Percentiles rank a stretch among this genome's conserved stretches.
Evolutionary conservation across 805 yeast species (phyloP).

Genomic region (Ogataea ramenticola): DNA sequence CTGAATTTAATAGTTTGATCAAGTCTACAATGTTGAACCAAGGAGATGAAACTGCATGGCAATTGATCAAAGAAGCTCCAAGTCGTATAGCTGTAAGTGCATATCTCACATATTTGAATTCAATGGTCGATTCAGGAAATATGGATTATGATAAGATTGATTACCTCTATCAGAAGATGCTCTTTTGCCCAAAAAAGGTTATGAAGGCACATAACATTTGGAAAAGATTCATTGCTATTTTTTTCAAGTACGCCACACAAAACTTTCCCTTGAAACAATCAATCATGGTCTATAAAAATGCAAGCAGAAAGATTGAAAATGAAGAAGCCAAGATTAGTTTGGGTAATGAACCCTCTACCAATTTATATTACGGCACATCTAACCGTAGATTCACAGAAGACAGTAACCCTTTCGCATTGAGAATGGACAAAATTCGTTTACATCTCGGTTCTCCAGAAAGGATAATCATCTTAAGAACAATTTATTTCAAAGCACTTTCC

Average conservation of each 20-base stretch:
- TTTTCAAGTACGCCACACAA: slow-evolving; percentile 24
- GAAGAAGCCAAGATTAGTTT: too few species aligned
- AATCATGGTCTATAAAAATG: slow-evolving; percentile 15
- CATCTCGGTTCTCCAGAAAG: slow-evolving; percentile 9
- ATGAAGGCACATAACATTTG: slow-evolving; percentile 13
- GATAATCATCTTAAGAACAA: slow-evolving; percentile 19
- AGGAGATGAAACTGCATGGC: slow-evolving; percentile 19
- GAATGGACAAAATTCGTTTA: slow-evolving; percentile 17
- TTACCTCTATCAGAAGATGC: slow-evolving; percentile 14
- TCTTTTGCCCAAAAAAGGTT: slow-evolving; percentile 8
- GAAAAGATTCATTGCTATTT: slow-evolving; percentile 22
- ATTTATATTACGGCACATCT: background rate
- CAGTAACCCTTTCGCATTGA: slow-evolving; percentile 22
- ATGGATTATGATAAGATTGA: slow-evolving; percentile 19
- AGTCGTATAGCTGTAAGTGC: slow-evolving; percentile 18
- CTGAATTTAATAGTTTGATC: slow-evolving; percentile 25
- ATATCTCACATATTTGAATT: slow-evolving; percentile 20
- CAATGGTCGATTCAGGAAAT: slow-evolving; percentile 15
- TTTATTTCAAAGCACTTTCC: slow-evolving; percentile 17
- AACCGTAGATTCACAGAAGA: slow-evolving; percentile 1
- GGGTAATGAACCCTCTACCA: too few species aligned
- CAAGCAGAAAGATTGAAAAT: background rate
- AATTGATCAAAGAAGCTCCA: slow-evolving; percentile 13
- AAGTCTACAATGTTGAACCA: slow-evolving; percentile 15
- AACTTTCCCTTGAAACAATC: slow-evolving; percentile 17